phyloP scores from a whole-genome alignment of 495 filamentous ascomycete species.

The Penicillium parvum region DNA sequence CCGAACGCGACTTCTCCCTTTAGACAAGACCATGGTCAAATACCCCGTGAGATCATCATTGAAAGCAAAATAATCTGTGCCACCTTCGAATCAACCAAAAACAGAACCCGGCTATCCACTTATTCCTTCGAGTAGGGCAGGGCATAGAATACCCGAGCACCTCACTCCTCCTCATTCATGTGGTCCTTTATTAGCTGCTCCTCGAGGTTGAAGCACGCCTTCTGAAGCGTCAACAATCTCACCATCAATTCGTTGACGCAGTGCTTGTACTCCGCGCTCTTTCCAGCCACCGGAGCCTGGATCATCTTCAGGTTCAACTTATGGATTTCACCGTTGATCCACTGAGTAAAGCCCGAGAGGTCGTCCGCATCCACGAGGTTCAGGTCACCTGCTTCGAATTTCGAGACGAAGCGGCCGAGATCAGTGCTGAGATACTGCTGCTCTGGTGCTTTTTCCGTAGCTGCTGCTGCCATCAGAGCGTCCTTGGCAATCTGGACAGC shows the following conservation, averaged over 20 bases:
- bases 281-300: not conserved
- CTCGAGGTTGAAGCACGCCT: not conserved
- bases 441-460: too few species aligned
- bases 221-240: not conserved
- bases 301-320: not conserved
- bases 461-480: too few species aligned
- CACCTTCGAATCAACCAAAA: too few species aligned
- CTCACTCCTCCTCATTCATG: not conserved
- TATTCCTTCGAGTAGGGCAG: too few species aligned
- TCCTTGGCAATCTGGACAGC: too few species aligned
- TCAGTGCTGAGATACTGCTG: not conserved
- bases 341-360: not conserved
- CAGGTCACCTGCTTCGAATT: not conserved
- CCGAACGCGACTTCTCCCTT: too few species aligned
- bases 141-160: too few species aligned
- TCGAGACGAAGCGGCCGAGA: not conserved
- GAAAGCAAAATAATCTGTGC: too few species aligned
- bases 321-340: not conserved
- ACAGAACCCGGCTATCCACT: too few species aligned
- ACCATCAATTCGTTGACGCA: not conserved
- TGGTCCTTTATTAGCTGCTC: not conserved
- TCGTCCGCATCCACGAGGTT: not conserved
- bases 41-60: too few species aligned
- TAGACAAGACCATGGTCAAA: too few species aligned
- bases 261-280: not conserved